Evolutionary conservation across 2,329 filamentous ascomycete genomes (phyloP), one percentile per base, ranked within the genome.

Genomic region (Penicillium sp.): DNA sequence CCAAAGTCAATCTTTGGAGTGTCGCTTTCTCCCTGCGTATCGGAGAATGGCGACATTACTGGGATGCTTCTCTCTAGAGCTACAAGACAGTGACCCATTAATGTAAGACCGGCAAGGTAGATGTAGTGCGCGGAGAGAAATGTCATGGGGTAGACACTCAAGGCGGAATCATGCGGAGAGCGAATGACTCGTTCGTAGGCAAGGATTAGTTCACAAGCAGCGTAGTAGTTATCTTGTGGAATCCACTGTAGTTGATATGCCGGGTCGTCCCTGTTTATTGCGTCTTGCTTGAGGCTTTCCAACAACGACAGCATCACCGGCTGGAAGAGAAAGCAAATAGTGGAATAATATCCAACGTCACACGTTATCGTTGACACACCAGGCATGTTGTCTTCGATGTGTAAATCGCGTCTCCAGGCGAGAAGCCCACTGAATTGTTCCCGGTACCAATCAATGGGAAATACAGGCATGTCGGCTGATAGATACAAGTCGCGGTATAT

Each of bases 301-400:
- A 66, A 47, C 16, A 63, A 62, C 3, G 62, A 57, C 11, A 65
- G 57, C 40, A 71, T 60, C 7, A 68, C 62, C 14, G 68, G 67
- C 59, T 70, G 68, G 55, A 69, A 69, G 16, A 70, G 62, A 47
- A 71, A 71, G 47, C 62, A 65, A 49, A 70, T 67, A 9, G 68
- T 67, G 8, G 65, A 65, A 40, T 67, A 63, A 57, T 69, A 71
- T 21, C 66, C 66, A 23, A 69, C 63, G n/a, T 68, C 66, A 43
- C 66, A 69, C 3, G 66, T 68, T 53, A 70, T 57, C 18, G 65
- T 66, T 26, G 65, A 68, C 33, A 70, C 64, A 6, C 64, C 64
- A 14, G 45, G 28, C n/a, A 56, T 42, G n/a, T 24, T 26, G 20
- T 38, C 48, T 12, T 56, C 47, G 21, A 48, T 20, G 14, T 21